Base-by-base conservation (phyloP, 139 green algal species). In the Auxenochlorella protothecoides region DNA sequence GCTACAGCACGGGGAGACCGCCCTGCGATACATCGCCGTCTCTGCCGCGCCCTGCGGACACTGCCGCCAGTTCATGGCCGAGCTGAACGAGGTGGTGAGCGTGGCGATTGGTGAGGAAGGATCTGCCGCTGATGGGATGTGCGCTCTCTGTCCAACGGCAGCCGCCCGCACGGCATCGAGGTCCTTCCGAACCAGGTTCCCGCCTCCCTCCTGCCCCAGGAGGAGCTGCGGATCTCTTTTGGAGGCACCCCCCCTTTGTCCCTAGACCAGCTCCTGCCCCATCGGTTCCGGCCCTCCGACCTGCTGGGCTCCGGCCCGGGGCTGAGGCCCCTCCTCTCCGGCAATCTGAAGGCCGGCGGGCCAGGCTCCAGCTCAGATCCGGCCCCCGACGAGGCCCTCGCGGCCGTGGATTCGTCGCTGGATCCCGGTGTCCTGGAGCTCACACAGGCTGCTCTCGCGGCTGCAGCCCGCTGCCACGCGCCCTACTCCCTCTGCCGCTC, bases 31-130 rank as follows among this genome's bases (percentile, higher is more conserved):
- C 6, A 62, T 95, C 16, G 88, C 86, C 3, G 81, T 96, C 6
- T 89, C 79, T 3, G 89, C 83, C 2, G 88, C 88, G 11, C 90
- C 90, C 12, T 96, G 90, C 75, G 90, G 90, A 13, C 90, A 96
- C 81, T 96, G 90, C 77, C 73, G 90, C 0, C 90, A 96, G 76
- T 95, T 96, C 59, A 86, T 82, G 53, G 81, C 73, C 11, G 90
- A 96, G 83, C 83, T 96, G 7, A 74, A 75, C 15, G 86, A 84
- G 67, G 85, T 86, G 74, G 88, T 93, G 66, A 57, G 83, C 27
- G 27, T 44, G 27, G 27, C 27, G 27, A 44, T 44, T 1, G 27
- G 27, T 44, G 27, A 44, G 27, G 27, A 44, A 1, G 27, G 27
- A 44, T 44, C 27, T 2, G 27, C 27, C 27, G 27, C 27, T 44